A percentile compares a stretch with the other conserved stretches of the same genome.
phyloP scores from a whole-genome alignment of 129 eudicot species.

The Arctium lappa region DNA sequence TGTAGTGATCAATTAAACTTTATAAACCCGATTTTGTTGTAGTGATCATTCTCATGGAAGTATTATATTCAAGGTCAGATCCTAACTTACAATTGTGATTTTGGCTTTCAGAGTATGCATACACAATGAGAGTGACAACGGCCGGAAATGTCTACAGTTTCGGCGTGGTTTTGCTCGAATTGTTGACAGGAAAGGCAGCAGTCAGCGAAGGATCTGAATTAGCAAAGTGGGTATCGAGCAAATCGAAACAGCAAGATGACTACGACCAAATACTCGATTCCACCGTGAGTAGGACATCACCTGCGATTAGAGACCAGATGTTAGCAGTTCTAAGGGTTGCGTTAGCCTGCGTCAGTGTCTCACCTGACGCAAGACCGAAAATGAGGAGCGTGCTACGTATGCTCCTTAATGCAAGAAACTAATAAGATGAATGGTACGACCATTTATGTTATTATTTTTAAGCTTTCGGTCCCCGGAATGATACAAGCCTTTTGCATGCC shows the following conservation, averaged over 20 bases:
- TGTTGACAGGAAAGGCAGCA: constrained; percentile 75
- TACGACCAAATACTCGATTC: constrained; percentile 64
- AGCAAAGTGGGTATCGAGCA: constrained; percentile 75
- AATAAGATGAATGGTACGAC: not conserved
- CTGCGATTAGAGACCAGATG: constrained; percentile 68
- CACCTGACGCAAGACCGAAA: constrained; percentile 81
- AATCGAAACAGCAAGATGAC: constrained; percentile 38
- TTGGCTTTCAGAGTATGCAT: constrained; percentile 74
- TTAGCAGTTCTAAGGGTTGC: constrained; percentile 71
- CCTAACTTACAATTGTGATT: constrained; percentile 9
- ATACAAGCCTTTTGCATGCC: not conserved
- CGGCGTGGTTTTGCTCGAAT: constrained; percentile 74
- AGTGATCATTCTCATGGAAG: not conserved
- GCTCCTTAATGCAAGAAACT: constrained; percentile 67
- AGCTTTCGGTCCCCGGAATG: not conserved
- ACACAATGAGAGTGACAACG: constrained; percentile 82
- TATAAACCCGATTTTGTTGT: not conserved
- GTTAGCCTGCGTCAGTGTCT: constrained; percentile 58
- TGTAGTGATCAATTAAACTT: too few species aligned
- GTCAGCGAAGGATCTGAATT: constrained; percentile 78
- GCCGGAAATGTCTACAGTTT: constrained; percentile 94
- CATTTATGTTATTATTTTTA: not conserved
- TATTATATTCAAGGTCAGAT: not conserved
- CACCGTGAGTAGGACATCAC: constrained; percentile 47
- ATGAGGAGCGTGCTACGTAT: constrained; percentile 71